Base-by-base conservation (phyloP, 2,329 filamentous ascomycete species). In the Penicillium sp. region DNA sequence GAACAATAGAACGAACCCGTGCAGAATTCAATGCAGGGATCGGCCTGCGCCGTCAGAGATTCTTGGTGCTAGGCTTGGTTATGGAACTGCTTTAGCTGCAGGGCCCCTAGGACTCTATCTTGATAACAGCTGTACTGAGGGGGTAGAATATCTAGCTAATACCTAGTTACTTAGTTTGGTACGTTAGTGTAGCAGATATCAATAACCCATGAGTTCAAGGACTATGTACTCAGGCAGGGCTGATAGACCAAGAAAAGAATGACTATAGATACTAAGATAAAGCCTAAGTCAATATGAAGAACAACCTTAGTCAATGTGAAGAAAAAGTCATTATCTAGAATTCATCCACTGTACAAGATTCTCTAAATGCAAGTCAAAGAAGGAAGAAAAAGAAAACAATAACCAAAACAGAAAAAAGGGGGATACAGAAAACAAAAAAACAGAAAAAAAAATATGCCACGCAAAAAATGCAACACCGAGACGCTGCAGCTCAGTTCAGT, bases 401-500 rank as follows among this genome's bases (percentile, higher is more conserved):
- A 30, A 49, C 3, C 24, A 28, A n/a, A 42, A 13, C n/a, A 37
- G 5, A 19, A 12, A 22, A 44, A 22, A 44, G 1, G 19, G 1
- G 17, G 10, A 26, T 12, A 51, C 10, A 22, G 19, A 19, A 10
- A 26, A 33, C 7, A 33, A 33, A 33, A 6, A 15, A 37, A 12
- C 17, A 13, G 10, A 10, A 22, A 17, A 53, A 38, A 19, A 15
- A 42, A 45, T 24, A 64, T 61, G 58, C 60, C 64, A 59, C 56
- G 56, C 53, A 65, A 42, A 56, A 24, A 58, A 65, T 65, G 61
- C 64, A 65, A 61, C 61, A 64, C 61, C 49, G 49, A 57, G 45
- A 49, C 63, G 56, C 61, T 65, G 63, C 58, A 63, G 44, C 49
- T 47, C 44, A 44, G 28, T 50, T 50, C 28, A 51, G 47, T 19